Percentiles rank a stretch among this genome's conserved stretches.
These are phyloP conservation scores for Capsella rubella DNA, from an alignment of 441 rosid species.

Conservation along the genomic window DNA sequence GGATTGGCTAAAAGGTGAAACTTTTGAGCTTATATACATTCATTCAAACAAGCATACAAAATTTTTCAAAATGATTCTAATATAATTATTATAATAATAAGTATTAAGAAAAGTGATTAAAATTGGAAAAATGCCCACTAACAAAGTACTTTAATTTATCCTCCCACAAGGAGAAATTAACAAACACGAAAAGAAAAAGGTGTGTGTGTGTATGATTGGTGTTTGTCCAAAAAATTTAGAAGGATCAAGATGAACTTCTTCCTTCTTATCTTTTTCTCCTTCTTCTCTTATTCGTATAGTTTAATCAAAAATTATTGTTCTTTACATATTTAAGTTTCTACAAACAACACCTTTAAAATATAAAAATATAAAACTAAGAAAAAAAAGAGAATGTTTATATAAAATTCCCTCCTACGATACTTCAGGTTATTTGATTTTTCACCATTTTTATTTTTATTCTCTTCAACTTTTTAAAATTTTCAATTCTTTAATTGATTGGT, in stretches of 20 bases:
- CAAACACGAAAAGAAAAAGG: constrained; percentile 39
- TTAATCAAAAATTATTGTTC: constrained; percentile 41
- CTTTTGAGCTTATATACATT: constrained; percentile 40
- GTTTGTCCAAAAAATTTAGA: constrained; percentile 53
- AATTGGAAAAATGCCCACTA: constrained; percentile 78
- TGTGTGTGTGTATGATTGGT: constrained; percentile 54
- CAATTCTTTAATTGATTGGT: constrained; percentile 39
- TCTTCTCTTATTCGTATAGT: constrained; percentile 49
- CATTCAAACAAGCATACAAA: constrained; percentile 40
- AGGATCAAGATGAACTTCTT: constrained; percentile 61
- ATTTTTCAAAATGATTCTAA: constrained; percentile 45
- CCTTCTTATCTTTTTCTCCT: constrained; percentile 51
- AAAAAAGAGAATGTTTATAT: neutral
- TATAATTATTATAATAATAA: constrained; percentile 19
- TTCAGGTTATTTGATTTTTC: constrained; percentile 38
- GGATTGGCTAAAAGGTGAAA: constrained; percentile 46
- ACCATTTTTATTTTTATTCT: constrained; percentile 39
- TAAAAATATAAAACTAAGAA: neutral
- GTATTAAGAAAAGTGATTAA: constrained; percentile 35
- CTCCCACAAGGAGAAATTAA: constrained; percentile 41
- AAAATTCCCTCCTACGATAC: constrained; percentile 17
- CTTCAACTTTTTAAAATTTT: constrained; percentile 16
- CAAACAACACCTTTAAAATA: constrained; percentile 12
- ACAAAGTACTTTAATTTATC: constrained; percentile 46
- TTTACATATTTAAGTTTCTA: constrained; percentile 17